These are phyloP conservation scores for Silene noctiflora DNA, from an alignment of 179 eudicot species.

Conservation along the genomic window DNA sequence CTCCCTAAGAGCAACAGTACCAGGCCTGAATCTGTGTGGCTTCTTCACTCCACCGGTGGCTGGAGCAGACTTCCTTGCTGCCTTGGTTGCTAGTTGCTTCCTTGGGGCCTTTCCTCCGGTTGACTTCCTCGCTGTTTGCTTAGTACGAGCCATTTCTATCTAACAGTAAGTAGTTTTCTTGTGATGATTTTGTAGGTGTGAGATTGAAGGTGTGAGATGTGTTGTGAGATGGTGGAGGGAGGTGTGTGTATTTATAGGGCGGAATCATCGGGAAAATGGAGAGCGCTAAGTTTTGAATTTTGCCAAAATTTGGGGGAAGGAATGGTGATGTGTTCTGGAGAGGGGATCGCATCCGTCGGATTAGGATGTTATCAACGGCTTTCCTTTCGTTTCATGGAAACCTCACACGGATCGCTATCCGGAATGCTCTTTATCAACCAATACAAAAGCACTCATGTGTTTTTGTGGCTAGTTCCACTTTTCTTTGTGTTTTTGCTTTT, in stretches of 20 bases:
- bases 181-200: background rate
- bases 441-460: background rate
- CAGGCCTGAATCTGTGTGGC: too few species aligned
- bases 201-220: background rate
- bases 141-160: constrained; percentile 23
- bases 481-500: background rate
- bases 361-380: background rate
- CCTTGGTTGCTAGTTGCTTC: constrained; percentile 16
- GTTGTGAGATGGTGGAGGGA: too few species aligned
- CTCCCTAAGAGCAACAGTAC: too few species aligned
- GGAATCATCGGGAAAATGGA: too few species aligned
- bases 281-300: too few species aligned
- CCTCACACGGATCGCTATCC: constrained; percentile 12
- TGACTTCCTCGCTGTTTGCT: background rate
- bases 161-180: too few species aligned
- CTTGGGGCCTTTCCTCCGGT: too few species aligned
- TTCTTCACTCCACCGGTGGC: constrained; percentile 2
- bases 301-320: too few species aligned
- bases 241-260: constrained; percentile 4
- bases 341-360: background rate
- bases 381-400: background rate
- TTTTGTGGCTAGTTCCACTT: background rate
- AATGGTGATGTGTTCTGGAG: background rate
- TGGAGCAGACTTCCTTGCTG: constrained; percentile 27
- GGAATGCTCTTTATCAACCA: background rate